Percentiles rank a stretch among this genome's conserved stretches.
These are phyloP conservation scores for Clavispora vitiphila DNA, from an alignment of 805 yeast species.

Conservation along the genomic window DNA sequence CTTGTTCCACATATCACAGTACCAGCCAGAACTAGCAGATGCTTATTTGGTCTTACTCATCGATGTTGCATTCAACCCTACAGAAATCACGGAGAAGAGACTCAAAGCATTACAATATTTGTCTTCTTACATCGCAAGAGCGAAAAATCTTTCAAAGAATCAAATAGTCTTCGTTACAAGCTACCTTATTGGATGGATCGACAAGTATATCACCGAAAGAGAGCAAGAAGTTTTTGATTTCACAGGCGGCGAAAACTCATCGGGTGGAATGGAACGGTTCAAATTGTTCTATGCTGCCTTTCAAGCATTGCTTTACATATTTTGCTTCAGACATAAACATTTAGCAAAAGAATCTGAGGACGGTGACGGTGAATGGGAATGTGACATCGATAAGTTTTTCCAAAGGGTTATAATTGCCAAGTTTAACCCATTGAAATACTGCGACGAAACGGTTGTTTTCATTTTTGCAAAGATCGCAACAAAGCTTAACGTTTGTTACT, in stretches of 20 bases:
- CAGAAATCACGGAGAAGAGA: slow-evolving; percentile 66
- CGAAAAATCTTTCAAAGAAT: slow-evolving; percentile 59
- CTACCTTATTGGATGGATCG: slow-evolving; percentile 78
- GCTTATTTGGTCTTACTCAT: slow-evolving; percentile 76
- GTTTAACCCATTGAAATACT: slow-evolving; percentile 89
- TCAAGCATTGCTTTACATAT: slow-evolving; percentile 85
- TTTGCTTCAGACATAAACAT: slow-evolving; percentile 76
- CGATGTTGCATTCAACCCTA: slow-evolving; percentile 72
- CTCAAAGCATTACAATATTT: slow-evolving; percentile 89
- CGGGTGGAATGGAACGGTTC: slow-evolving; percentile 83
- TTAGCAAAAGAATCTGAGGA: slow-evolving; percentile 37
- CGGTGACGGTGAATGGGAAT: slow-evolving; percentile 58
- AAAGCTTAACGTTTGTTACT: slow-evolving; percentile 83
- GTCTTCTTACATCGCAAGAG: slow-evolving; percentile 86
- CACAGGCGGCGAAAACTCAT: slow-evolving; percentile 9
- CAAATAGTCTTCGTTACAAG: slow-evolving; percentile 82
- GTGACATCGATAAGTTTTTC: slow-evolving; percentile 78
- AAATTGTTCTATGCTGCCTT: slow-evolving; percentile 85
- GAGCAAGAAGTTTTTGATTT: slow-evolving; percentile 69
- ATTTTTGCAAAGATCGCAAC: slow-evolving; percentile 93
- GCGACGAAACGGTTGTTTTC: slow-evolving; percentile 88
- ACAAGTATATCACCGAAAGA: slow-evolving; percentile 74
- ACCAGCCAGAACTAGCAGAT: slow-evolving; percentile 77
- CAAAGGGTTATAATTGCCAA: slow-evolving; percentile 80
- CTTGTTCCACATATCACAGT: slow-evolving; percentile 75